These are phyloP conservation scores for Starmerella roubikii DNA, from an alignment of 805 yeast genomes.

Conservation along the genomic window DNA sequence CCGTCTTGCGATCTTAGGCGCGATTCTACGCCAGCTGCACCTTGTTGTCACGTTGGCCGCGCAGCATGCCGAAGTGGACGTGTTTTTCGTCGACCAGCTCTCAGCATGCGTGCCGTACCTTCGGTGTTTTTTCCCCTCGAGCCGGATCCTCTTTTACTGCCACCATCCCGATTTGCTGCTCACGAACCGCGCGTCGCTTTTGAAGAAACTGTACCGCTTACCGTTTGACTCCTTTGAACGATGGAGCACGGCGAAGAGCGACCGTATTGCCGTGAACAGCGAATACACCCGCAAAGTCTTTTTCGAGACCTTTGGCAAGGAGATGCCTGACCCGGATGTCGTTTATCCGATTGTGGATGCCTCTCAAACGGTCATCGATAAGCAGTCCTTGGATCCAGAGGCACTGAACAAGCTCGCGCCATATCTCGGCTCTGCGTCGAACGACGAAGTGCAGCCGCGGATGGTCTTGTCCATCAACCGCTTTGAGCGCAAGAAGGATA, in stretches of 20 bases:
- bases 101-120: constrained; percentile 71
- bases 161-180: constrained; percentile 89
- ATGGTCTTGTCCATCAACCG: constrained; percentile 66
- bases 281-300: constrained; percentile 65
- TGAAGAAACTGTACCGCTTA: constrained; percentile 54
- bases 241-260: constrained; percentile 61
- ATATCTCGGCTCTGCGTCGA: neutral
- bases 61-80: constrained; percentile 36
- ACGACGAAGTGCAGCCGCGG: constrained; percentile 5
- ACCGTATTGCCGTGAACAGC: constrained; percentile 76
- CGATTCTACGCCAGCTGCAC: constrained; percentile 69
- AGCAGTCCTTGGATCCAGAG: constrained; percentile 4
- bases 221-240: constrained; percentile 83
- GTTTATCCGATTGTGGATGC: constrained; percentile 70
- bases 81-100: constrained; percentile 76
- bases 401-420: constrained; percentile 6
- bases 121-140: constrained; percentile 23
- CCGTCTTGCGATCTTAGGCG: constrained; percentile 64
- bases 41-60: constrained; percentile 35
- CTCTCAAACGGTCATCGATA: too few species aligned
- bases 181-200: constrained; percentile 40
- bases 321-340: constrained; percentile 34
- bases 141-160: constrained; percentile 71
- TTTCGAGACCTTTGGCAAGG: constrained; percentile 40
- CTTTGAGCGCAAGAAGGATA: constrained; percentile 74